Evolutionary conservation across 225 moss, liverwort and hornwort species (phyloP), one percentile per base, ranked within the genome.

Genomic region (Neckera pumila): DNA sequence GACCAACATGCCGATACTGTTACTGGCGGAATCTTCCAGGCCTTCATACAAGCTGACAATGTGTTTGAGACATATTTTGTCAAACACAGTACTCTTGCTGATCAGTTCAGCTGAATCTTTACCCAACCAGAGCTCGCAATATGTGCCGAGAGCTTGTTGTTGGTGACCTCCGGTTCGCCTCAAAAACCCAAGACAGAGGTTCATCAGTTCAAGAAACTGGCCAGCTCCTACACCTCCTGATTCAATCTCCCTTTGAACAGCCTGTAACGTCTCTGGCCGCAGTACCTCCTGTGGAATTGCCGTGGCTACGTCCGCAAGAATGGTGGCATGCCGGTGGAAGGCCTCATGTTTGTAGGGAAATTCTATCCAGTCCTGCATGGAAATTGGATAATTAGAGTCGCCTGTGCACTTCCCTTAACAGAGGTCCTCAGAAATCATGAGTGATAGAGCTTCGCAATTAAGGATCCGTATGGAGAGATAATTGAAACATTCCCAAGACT

Each of bases 41-140:
- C 94, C 94, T 91, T 94, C 93, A 60, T 92, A 94, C 83, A 93
- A 85, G 90, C 92, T 94, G 76, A 94, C 93, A 65, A 92, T 90
- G 84, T 92, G 93, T 85, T 90, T 89, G 76, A 94, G 91, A 71
- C 88, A 83, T 34, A 93, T 89, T 47, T 91, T 93, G 56, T 94
- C 93, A 76, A 94, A 94, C 36, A 93, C 92, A 17, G 91, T 40
- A 36, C 91, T 92, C 87, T 87, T 81, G 86, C 87, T 92, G 60
- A 93, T 78, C 75, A 94, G 56, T 38, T 90, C 86, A 19, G 93
- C 85, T 33, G 89, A 76, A 34, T 92, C 90, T 86, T 87, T 91
- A 27, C 91, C 93, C 91, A 94, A 90, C 93, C 93, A 93, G 25
- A 92, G 90, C 79, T 91, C 88, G 86, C 93, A 92, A 61, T 93